phyloP scores from a whole-genome alignment of 495 filamentous ascomycete species.

The Cenococcum geophilum region DNA sequence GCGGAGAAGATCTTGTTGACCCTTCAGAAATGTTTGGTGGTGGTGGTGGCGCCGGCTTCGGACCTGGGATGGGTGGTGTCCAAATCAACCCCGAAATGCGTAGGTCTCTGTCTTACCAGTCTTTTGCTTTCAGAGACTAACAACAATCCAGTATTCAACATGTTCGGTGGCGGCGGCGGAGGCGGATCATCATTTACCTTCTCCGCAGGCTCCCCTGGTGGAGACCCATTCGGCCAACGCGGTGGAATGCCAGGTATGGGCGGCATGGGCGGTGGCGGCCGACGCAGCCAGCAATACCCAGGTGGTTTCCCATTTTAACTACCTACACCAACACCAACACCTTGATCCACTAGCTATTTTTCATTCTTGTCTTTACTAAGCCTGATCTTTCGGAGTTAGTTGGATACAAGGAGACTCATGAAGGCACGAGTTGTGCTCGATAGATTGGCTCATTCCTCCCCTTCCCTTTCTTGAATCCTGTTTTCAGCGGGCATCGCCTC shows the following conservation, averaged over 20 bases:
- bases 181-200: slow-evolving; percentile 25
- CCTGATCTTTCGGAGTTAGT: too few relatives aligned
- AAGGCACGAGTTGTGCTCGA: too few relatives aligned
- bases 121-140: slow-evolving; percentile 10
- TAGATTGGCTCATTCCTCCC: too few relatives aligned
- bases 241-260: slow-evolving; percentile 6
- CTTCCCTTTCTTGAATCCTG: too few relatives aligned
- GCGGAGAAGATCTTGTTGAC: slow-evolving; percentile 84
- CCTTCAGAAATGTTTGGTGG: slow-evolving; percentile 80
- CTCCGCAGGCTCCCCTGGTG: slow-evolving; percentile 21
- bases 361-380: not conserved
- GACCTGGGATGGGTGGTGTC: slow-evolving; percentile 48
- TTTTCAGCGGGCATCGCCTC: too few relatives aligned
- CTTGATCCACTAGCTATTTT: not conserved
- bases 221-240: slow-evolving; percentile 16
- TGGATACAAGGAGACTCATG: too few relatives aligned
- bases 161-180: slow-evolving; percentile 18
- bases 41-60: slow-evolving; percentile 40
- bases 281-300: slow-evolving; percentile 22
- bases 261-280: slow-evolving; percentile 14
- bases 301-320: slow-evolving; percentile 26
- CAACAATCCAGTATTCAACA: slow-evolving; percentile 7
- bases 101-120: slow-evolving; percentile 11
- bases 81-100: slow-evolving; percentile 30
- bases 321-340: not conserved